Conservation (phyloP, 176 grass and related monocot genomes). For the Saccharum officinarum region DNA sequence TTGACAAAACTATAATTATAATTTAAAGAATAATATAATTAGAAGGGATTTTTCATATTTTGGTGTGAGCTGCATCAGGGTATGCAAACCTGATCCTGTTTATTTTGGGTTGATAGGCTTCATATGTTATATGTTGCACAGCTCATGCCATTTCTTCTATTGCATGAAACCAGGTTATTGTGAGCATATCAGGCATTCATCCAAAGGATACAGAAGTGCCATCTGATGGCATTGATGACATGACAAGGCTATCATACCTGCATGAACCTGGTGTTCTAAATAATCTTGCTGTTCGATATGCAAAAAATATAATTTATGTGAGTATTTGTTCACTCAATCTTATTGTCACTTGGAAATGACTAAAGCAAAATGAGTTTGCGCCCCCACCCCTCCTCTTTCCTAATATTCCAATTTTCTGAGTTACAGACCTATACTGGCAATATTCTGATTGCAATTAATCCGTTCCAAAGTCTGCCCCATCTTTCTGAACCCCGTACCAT, state of each 20-base stretch:
- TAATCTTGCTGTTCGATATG: conserved; percentile 73
- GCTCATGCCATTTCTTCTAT: not conserved
- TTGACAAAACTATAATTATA: not conserved
- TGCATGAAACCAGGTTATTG: conserved; percentile 57
- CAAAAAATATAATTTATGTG: conserved; percentile 87
- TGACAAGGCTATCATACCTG: conserved; percentile 86
- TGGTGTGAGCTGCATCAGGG: not conserved
- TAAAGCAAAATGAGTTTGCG: not conserved
- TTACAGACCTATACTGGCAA: conserved; percentile 89
- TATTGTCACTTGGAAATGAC: not conserved
- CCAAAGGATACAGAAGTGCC: conserved; percentile 78
- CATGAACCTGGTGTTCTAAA: conserved; percentile 92
- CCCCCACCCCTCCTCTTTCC: not conserved
- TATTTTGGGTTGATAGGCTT: conserved; percentile 16
- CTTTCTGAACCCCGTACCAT: conserved; percentile 63
- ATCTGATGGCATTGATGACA: conserved; percentile 73
- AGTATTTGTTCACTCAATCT: conserved; percentile 30
- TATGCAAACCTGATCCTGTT: not conserved
- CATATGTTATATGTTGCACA: not conserved
- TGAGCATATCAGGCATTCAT: conserved; percentile 69
- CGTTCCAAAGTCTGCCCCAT: conserved; percentile 92
- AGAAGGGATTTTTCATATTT: not conserved
- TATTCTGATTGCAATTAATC: conserved; percentile 96
- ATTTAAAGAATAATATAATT: not conserved
- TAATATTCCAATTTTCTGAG: conserved; percentile 10